Evolutionary conservation across 768 basidiomycete genomes (phyloP).

Genomic region (Rhodotorula kratochvilovae): DNA sequence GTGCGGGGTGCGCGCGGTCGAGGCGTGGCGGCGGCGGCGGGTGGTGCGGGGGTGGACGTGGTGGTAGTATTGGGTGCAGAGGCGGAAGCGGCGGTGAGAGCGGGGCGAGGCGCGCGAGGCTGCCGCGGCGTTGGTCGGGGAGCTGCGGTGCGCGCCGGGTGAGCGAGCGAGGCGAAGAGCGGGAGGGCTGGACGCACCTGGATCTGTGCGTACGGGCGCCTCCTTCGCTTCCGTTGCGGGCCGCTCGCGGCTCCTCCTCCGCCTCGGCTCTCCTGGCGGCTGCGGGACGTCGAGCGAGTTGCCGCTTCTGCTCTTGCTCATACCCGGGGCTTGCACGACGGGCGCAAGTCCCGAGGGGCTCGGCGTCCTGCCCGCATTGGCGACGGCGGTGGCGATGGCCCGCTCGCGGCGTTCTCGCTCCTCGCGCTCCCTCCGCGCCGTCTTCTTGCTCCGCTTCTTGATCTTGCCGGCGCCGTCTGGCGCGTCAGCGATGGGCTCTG

Average conservation of each 20-base stretch:
- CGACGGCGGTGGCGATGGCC: conserved; percentile 11
- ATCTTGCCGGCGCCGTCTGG: too few species aligned
- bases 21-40: too few species aligned
- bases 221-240: neutral
- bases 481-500: too few species aligned
- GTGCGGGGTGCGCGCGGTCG: too few species aligned
- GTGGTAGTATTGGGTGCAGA: too few species aligned
- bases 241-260: neutral
- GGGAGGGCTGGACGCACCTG: neutral
- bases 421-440: neutral
- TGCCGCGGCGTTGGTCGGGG: too few species aligned
- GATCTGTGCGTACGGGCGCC: too few species aligned
- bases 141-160: neutral
- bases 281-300: neutral
- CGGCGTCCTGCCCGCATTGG: conserved; percentile 18
- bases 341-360: neutral
- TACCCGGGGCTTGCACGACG: neutral
- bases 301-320: neutral
- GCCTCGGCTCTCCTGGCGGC: neutral
- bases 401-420: conserved; percentile 4
- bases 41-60: too few species aligned
- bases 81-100: too few species aligned
- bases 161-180: neutral
- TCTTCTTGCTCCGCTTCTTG: neutral
- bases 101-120: too few species aligned